phyloP scores from a whole-genome alignment of 1,284 basidiomycete species.

The Trichosporon sp. region DNA sequence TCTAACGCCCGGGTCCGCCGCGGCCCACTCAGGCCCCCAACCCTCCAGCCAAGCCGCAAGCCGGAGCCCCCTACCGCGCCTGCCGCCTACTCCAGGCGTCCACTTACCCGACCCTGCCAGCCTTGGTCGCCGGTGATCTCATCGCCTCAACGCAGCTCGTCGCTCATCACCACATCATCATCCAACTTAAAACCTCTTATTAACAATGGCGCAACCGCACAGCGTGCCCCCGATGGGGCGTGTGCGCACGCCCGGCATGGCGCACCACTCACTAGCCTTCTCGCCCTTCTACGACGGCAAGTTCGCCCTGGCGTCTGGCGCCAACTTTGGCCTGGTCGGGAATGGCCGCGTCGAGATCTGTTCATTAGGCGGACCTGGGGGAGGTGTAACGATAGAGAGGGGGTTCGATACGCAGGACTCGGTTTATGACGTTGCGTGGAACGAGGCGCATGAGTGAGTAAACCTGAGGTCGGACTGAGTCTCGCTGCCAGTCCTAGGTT shows the following conservation, averaged over 20 bases:
- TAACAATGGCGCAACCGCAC: background rate
- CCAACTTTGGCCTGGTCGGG: slow-evolving; percentile 92
- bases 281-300: slow-evolving; percentile 82
- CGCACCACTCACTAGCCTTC: slow-evolving; percentile 83
- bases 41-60: background rate
- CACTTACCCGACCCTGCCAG: background rate
- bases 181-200: background rate
- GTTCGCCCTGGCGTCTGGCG: slow-evolving; percentile 79
- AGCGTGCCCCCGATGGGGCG: slow-evolving; percentile 14
- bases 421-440: slow-evolving; percentile 87
- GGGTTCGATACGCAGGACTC: slow-evolving; percentile 94
- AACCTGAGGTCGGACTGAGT: too few species aligned
- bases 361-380: background rate
- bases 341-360: slow-evolving; percentile 76
- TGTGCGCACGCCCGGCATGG: slow-evolving; percentile 66
- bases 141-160: background rate
- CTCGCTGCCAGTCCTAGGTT: too few species aligned
- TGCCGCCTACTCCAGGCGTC: too few species aligned
- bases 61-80: too few species aligned
- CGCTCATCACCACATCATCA: background rate
- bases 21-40: background rate
- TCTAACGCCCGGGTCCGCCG: background rate
- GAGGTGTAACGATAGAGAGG: background rate
- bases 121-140: background rate
- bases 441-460: slow-evolving; percentile 77